Conservation (phyloP, 805 yeast genomes). For the Grigorovia humatica region DNA sequence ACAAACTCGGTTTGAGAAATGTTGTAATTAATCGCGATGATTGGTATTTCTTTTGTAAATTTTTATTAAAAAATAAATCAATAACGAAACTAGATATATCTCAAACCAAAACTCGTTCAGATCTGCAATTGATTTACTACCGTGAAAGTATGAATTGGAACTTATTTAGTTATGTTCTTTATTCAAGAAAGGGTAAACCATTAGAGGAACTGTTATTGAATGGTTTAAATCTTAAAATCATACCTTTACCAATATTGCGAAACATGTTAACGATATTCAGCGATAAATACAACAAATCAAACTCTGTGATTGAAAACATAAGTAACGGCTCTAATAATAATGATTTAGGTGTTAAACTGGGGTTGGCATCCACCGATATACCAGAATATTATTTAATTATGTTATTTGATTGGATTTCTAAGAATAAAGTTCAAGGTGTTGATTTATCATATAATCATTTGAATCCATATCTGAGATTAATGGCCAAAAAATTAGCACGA, state of each 20-base stretch:
- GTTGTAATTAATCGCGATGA: slow-evolving; percentile 62
- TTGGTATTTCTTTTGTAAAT: slow-evolving; percentile 74
- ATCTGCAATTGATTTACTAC: slow-evolving; percentile 28
- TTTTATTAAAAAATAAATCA: slow-evolving; percentile 51
- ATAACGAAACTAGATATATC: slow-evolving; percentile 58
- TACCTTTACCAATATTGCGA: slow-evolving; percentile 38
- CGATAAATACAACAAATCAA: slow-evolving; percentile 32
- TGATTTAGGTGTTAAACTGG: slow-evolving; percentile 37
- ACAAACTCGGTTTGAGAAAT: slow-evolving; percentile 67
- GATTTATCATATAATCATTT: slow-evolving; percentile 81
- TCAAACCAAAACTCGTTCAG: slow-evolving; percentile 39
- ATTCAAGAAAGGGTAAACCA: slow-evolving; percentile 50
- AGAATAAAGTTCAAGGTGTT: slow-evolving; percentile 42
- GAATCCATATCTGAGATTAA: slow-evolving; percentile 21
- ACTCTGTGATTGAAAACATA: not conserved
- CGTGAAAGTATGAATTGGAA: slow-evolving; percentile 81
- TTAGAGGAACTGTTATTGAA: slow-evolving; percentile 69
- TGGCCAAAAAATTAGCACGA: slow-evolving; percentile 16
- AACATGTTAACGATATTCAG: slow-evolving; percentile 49
- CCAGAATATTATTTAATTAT: slow-evolving; percentile 46
- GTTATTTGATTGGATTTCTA: slow-evolving; percentile 48
- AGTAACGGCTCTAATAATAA: not conserved
- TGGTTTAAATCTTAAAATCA: slow-evolving; percentile 58
- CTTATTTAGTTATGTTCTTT: slow-evolving; percentile 57
- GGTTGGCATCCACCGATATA: slow-evolving; percentile 68